Conservation (phyloP, 1,284 basidiomycete genomes). For the Phellopilus nigrolimitatus region DNA sequence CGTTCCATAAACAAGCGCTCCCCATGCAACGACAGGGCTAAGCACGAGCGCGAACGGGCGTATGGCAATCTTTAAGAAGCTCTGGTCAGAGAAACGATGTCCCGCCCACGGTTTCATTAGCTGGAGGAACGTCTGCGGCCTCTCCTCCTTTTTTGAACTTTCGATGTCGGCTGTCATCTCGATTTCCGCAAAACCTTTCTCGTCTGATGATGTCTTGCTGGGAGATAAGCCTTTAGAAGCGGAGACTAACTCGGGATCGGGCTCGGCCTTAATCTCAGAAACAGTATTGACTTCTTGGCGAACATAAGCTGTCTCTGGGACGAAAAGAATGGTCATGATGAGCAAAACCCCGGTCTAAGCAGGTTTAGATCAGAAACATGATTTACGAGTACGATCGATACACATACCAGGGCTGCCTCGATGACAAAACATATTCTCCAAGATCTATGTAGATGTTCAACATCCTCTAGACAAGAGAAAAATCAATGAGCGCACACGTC, state of each 20-base stretch:
- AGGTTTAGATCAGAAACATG: too few species aligned
- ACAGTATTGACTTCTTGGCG: constrained; percentile 10
- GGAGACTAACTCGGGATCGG: neutral
- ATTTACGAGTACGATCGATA: too few species aligned
- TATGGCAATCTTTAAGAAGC: constrained; percentile 16
- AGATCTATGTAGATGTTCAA: constrained; percentile 5
- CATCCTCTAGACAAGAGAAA: neutral
- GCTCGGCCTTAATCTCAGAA: neutral
- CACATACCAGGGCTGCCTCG: constrained; percentile 19
- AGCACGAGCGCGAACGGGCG: constrained; percentile 19
- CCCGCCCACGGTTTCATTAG: constrained; percentile 15
- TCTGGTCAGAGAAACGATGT: constrained; percentile 15
- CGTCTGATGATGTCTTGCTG: neutral
- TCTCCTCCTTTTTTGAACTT: constrained; percentile 1
- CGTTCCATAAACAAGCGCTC: constrained; percentile 21
- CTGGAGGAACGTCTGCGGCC: constrained; percentile 8
- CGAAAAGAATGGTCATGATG: constrained; percentile 20
- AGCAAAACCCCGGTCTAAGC: constrained; percentile 18
- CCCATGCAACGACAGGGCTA: constrained; percentile 21
- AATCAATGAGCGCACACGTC: constrained; percentile 18
- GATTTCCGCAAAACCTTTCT: constrained; percentile 3
- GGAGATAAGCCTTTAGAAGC: neutral
- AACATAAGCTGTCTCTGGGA: constrained; percentile 21
- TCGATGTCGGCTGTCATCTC: neutral
- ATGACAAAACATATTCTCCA: constrained; percentile 21